Percentiles rank a stretch among this genome's conserved stretches.
Conservation (phyloP, 768 basidiomycete species). For the Strobilomyces confusus region DNA sequence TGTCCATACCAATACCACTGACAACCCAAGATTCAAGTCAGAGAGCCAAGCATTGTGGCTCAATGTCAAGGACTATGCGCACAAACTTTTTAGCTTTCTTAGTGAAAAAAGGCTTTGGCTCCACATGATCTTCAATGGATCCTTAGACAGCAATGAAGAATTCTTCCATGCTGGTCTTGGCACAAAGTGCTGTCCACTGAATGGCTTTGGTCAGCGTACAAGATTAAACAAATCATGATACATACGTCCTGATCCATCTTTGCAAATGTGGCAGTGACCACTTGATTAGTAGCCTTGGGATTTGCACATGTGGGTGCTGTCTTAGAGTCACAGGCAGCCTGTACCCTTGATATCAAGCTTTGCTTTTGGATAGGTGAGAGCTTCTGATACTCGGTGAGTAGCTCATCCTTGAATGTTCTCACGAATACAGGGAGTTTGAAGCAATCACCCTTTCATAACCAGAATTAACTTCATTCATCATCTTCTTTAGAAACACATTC, state of each 20-base stretch:
- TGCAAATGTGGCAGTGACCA: too few species aligned
- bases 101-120: too few species aligned
- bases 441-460: background rate
- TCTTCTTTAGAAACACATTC: background rate
- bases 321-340: background rate
- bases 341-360: background rate
- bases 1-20: too few species aligned
- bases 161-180: background rate
- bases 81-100: too few species aligned
- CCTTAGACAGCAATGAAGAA: too few species aligned
- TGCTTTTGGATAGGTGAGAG: background rate
- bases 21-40: too few species aligned
- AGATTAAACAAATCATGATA: too few species aligned
- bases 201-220: too few species aligned
- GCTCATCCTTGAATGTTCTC: background rate
- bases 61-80: too few species aligned
- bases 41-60: too few species aligned
- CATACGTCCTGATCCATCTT: too few species aligned
- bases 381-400: background rate
- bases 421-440: background rate
- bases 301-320: background rate
- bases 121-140: too few species aligned
- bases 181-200: background rate
- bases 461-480: background rate
- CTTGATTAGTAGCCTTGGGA: background rate